These are phyloP conservation scores for Aspergillus homomorphus DNA, from an alignment of 495 filamentous ascomycete genomes.

Conservation along the genomic window DNA sequence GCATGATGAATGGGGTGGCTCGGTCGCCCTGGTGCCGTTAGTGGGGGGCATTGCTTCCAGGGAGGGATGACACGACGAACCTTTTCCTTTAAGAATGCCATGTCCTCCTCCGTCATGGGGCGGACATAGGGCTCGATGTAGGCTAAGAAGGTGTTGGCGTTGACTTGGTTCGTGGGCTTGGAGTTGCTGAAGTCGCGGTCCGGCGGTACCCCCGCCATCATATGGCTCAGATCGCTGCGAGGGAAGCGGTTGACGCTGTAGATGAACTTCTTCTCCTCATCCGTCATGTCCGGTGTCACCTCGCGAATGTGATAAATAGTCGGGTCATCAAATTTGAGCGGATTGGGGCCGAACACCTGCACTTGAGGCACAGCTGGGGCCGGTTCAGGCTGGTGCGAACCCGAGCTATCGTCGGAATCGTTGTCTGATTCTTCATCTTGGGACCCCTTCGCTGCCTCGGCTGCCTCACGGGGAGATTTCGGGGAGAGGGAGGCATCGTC, in stretches of 20 bases:
- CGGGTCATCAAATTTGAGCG: constrained; percentile 86
- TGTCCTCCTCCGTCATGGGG: constrained; percentile 87
- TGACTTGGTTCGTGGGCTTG: constrained; percentile 91
- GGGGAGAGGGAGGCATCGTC: constrained; percentile 62
- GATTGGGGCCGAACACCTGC: constrained; percentile 87
- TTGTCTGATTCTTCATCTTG: constrained; percentile 41
- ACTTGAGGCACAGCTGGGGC: constrained; percentile 68
- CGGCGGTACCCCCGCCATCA: constrained; percentile 83
- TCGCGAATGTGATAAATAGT: constrained; percentile 91
- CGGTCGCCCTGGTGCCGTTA: constrained; percentile 67
- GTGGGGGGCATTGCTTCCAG: constrained; percentile 1
- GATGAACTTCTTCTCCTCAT: constrained; percentile 79
- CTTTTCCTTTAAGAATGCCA: constrained; percentile 86
- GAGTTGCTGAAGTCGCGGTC: constrained; percentile 93
- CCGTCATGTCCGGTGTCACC: constrained; percentile 65
- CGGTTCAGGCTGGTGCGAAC: constrained; percentile 74
- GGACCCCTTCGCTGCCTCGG: constrained; percentile 39
- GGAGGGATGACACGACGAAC: constrained; percentile 28
- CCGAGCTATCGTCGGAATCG: constrained; percentile 58
- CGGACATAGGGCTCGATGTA: constrained; percentile 91
- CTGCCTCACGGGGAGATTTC: constrained; percentile 50
- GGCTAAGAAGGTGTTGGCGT: constrained; percentile 79
- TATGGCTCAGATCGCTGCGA: constrained; percentile 68
- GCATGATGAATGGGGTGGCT: constrained; percentile 76
- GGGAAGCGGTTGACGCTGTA: constrained; percentile 86